Base-by-base conservation (phyloP, 208 protist genomes). In the Trypanosoma caninum region DNA sequence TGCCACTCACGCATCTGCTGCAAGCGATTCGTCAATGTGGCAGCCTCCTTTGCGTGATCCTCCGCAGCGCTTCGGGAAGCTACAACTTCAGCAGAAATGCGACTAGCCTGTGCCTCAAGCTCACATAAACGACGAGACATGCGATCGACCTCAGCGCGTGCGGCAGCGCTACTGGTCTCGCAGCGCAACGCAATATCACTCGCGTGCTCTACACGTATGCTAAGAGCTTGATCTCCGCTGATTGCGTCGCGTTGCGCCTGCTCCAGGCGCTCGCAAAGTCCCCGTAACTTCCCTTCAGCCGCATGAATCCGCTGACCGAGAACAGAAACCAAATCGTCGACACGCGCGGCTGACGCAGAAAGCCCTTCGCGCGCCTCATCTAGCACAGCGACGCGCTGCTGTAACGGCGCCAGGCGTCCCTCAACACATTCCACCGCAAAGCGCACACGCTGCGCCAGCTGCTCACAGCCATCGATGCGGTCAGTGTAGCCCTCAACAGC, bases 101-200 rank as follows among this genome's bases (percentile, higher is more conserved):
- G 65, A 5, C 51, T 52, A 23, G 25, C 45, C 22, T 38, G 61
- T 27, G 52, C 40, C 48, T 87, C 80, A n/a, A 83, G 2, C 48
- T 72, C 54, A 35, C 64, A 25, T 0, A 93, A 37, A 30, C 82
- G 82, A 42, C 78, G 81, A 61, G 87, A 80, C 22, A 89, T 69
- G 7, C 87, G 75, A 27, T 82, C 71, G 54, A 87, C 74, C 55
- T 87, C 87, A 6, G 74, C 70, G 45, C 76, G 76, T 3, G 76
- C 78, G 3, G 74, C 59, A 25, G 73, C 74, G 59, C 74, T 89
- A 20, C 70, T 68, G 25, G 72, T 70, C 47, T 90, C 80, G 18
- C 72, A 63, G n/a, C 78, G 68, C 2, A 73, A 56, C 3, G 76
- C 76, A 8, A 70, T 35, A 10, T 80, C 84, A 59, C 76, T 77